Base-by-base conservation (phyloP, 306 rosid species). In the Hylodesmum podocarpum region DNA sequence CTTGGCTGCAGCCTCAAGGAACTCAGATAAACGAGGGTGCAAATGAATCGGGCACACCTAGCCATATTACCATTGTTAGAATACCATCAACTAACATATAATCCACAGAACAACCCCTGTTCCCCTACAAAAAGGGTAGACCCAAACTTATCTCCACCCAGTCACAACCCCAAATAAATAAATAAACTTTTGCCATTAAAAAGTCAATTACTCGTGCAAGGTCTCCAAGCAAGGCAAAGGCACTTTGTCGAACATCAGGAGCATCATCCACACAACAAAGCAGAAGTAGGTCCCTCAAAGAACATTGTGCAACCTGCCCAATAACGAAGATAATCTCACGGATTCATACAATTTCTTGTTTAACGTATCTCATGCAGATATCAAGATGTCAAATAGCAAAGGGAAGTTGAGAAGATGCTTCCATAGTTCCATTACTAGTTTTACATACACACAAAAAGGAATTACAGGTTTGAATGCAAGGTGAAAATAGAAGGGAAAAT, bases 211-310 rank as follows among this genome's bases (percentile, higher is more conserved):
- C 99, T 84, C 98, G 88, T 29, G 98, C 98, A 75, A 93, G 97
- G 86, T 96, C 99, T 64, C 99, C 99, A 66, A 96, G 94, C 78
- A 96, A 82, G 18, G 98, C 99, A 88, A 96, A 96, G 57, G 93
- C 94, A 82, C 99, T 93, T 79, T 96, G 99, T 36, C 98, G 92
- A 72, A 96, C 92, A 87, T 96, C 99, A 21, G 87, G 66, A 82
- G 97, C 98, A 34, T 93, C 98, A 82, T 96, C 99, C 83, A 77
- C 70, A 84, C 99, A 96, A 73, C 94, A 91, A 66, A 83, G 89
- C 88, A 91, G 84, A 67, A 96, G 99, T 75, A 93, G 85, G 82
- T 91, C 97, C 66, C 89, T 86, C 86, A 96, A 81, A 72, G 91
- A 88, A 87, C 92, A 84, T 68, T 91, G 91, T 80, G 97, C 87